These are phyloP conservation scores for Neopestalotiopsis sp. DNA, from an alignment of 2,329 filamentous ascomycete genomes.

Conservation along the genomic window DNA sequence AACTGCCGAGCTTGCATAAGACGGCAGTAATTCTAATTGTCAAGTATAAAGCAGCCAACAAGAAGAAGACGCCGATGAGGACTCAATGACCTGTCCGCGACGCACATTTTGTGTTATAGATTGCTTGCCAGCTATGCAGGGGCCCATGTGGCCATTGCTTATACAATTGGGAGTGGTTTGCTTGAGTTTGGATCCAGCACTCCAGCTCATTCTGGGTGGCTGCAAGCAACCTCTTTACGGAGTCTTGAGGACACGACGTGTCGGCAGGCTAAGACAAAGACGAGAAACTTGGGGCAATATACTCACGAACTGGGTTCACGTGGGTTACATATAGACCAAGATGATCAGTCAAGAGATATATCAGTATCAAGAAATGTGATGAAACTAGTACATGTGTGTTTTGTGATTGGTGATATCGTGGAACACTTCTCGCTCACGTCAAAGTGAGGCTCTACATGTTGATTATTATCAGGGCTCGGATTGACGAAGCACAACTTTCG, in stretches of 20 bases:
- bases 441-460: no score
- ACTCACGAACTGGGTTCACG: background rate
- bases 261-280: background rate
- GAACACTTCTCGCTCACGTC: no score
- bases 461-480: no score
- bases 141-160: background rate
- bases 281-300: background rate
- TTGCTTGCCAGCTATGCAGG: background rate
- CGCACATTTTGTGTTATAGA: background rate
- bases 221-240: background rate
- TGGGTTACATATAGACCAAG: background rate
- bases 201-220: background rate
- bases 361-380: background rate
- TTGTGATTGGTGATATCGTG: background rate
- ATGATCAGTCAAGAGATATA: background rate
- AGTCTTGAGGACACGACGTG: background rate
- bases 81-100: background rate
- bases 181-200: background rate
- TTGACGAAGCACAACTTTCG: no score
- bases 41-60: background rate
- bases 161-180: background rate
- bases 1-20: constrained; percentile 1
- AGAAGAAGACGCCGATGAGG: background rate
- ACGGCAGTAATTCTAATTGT: background rate
- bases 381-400: background rate